Base-by-base conservation (phyloP, 129 eudicot genomes). In the Centella asiatica region DNA sequence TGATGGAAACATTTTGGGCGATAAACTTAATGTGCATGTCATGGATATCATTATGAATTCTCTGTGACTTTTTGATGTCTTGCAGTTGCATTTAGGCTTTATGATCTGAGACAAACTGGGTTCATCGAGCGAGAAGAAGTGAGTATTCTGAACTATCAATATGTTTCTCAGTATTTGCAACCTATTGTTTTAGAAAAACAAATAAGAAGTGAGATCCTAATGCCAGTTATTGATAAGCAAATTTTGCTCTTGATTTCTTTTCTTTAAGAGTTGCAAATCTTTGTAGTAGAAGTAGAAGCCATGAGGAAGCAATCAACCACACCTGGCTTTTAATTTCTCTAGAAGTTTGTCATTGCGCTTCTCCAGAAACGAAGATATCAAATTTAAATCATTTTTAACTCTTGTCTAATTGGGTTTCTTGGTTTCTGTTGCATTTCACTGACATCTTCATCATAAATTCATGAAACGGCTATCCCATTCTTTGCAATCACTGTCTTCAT, bases 81-180 rank as follows among this genome's bases (percentile, higher is more conserved):
- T 76, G 69, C 90, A 93, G 99, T 93, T 85, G 83, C 83, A 27
- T 90, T 90, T 74, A 86, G 85, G 89, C 95, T 90, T 49, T 90
- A 90, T 65, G 97, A 90, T 81, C 73, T 86, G 66, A 78, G 95
- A 29, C 86, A 86, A 62, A 86, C 93, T 15, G 97, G 97, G 40
- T 90, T 69, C 74, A 90, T 90, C 26, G 97, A 86, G 73, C 82
- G 93, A 57, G 97, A 92, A 77, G 99, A 92, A 82, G 99, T 92
- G 77, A 82, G 95, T 90, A 37, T 45, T 0, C 36, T 52, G n/a
- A 34, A 24, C 59, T 53, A 23, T 11, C 14, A 26, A 23, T 23
- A 8, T 53, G 26, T 3, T 53, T 53, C 32, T 27, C 20, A 4
- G n/a, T 4, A 27, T 34, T 27, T 53, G 32, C 0, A 53, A 53